These are phyloP conservation scores for Hypoxylon sp. DNA, from an alignment of 2,329 filamentous ascomycete species.

Conservation along the genomic window DNA sequence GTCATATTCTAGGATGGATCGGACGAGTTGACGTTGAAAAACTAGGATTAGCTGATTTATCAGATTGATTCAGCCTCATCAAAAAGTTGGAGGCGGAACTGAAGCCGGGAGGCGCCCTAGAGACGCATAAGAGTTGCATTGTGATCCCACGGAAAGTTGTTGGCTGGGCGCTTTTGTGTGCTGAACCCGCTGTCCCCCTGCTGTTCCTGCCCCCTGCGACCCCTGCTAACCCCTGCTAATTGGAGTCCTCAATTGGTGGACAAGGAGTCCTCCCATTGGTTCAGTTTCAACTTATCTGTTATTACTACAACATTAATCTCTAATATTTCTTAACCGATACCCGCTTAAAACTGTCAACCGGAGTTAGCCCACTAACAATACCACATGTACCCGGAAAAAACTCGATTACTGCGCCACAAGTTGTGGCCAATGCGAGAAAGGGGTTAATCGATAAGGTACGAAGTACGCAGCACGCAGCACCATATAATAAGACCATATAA, in stretches of 20 bases:
- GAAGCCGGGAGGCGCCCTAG: constrained; percentile 36
- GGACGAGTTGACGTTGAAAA: constrained; percentile 48
- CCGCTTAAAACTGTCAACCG: not conserved
- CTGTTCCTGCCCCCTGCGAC: constrained; percentile 6
- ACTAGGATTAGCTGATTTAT: constrained; percentile 43
- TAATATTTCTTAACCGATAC: not conserved
- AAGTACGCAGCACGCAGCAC: not conserved
- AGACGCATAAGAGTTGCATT: constrained; percentile 39
- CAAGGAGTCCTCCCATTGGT: constrained; percentile 13
- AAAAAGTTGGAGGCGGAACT: constrained; percentile 44
- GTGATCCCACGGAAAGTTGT: constrained; percentile 20
- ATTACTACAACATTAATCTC: constrained; percentile 15
- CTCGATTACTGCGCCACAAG: constrained; percentile 38
- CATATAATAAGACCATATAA: not conserved
- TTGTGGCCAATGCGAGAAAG: constrained; percentile 31
- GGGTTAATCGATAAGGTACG: constrained; percentile 28
- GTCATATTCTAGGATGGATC: constrained; percentile 38
- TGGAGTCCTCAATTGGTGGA: constrained; percentile 43
- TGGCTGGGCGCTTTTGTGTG: constrained; percentile 17
- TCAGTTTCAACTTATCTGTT: constrained; percentile 36
- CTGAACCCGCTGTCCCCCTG: not conserved
- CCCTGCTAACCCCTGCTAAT: constrained; percentile 30
- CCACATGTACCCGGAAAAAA: constrained; percentile 15
- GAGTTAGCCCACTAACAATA: constrained; percentile 41
- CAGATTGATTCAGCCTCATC: constrained; percentile 50